Evolutionary conservation across 2,329 filamentous ascomycete species (phyloP).

Genomic region (Ophiostoma himal-ulmi): DNA sequence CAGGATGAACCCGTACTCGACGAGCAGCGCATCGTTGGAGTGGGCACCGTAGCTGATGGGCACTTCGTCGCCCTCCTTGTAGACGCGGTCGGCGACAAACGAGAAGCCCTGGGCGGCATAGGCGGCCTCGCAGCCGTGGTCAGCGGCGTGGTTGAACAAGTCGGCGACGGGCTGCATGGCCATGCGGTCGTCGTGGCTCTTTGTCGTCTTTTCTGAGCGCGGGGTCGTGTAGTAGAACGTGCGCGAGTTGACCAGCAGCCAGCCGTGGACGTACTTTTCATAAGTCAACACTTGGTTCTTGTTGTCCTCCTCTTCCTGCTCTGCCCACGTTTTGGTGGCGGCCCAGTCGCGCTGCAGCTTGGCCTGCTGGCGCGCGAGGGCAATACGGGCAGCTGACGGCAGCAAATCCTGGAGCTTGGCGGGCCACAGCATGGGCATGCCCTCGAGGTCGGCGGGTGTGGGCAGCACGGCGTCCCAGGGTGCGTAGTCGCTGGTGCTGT

Average conservation of each 20-base stretch:
- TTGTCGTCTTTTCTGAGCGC: constrained; percentile 38
- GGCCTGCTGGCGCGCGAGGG: constrained; percentile 49
- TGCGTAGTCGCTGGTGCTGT: constrained; percentile 42
- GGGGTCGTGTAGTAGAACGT: constrained; percentile 53
- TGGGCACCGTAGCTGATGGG: constrained; percentile 64
- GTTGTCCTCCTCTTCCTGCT: not conserved
- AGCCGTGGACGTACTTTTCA: constrained; percentile 44
- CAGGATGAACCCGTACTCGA: constrained; percentile 56
- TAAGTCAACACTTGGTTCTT: not conserved
- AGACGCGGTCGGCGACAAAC: constrained; percentile 46
- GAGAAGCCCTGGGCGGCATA: constrained; percentile 49
- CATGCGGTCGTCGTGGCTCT: constrained; percentile 52
- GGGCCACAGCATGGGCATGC: constrained; percentile 47
- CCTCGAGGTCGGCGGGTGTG: constrained; percentile 50
- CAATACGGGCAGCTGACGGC: constrained; percentile 38
- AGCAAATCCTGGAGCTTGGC: constrained; percentile 42
- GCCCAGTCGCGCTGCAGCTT: constrained; percentile 40
- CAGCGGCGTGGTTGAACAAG: constrained; percentile 55
- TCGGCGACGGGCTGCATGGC: constrained; percentile 67
- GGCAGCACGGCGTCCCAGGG: constrained; percentile 66
- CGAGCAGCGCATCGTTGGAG: constrained; percentile 65
- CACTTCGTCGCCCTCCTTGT: constrained; percentile 57
- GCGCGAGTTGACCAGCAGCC: constrained; percentile 56
- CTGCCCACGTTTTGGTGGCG: not conserved
- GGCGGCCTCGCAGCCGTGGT: constrained; percentile 46